These are phyloP conservation scores for Eugenia klotzschiana DNA, from an alignment of 441 rosid genomes.

Conservation along the genomic window DNA sequence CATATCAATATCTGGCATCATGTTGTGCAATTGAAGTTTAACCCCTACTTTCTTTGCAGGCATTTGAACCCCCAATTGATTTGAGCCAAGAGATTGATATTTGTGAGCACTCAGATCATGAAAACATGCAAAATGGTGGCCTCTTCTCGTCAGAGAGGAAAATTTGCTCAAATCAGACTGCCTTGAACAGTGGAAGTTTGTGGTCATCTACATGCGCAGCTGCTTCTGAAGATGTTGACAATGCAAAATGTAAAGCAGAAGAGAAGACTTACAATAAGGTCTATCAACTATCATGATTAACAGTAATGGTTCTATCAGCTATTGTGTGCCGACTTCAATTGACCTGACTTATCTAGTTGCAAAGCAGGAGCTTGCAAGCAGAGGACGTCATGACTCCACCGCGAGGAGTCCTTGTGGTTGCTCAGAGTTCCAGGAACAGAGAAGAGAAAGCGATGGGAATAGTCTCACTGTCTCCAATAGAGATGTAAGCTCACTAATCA, in stretches of 20 bases:
- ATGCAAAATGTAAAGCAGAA: constrained; percentile 8
- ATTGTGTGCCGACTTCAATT: neutral
- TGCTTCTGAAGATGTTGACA: constrained; percentile 13
- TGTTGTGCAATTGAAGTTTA: neutral
- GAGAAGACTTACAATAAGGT: constrained; percentile 20
- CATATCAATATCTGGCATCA: neutral
- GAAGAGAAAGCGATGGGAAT: constrained; percentile 16
- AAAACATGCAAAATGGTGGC: constrained; percentile 31
- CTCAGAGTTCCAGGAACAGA: constrained; percentile 12
- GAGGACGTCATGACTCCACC: constrained; percentile 20
- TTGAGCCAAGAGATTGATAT: constrained; percentile 63
- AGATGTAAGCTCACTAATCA: constrained; percentile 37
- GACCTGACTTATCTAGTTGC: constrained; percentile 33
- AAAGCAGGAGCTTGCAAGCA: constrained; percentile 45
- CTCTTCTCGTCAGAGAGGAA: constrained; percentile 26
- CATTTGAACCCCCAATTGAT: constrained; percentile 92
- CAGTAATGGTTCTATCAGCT: neutral
- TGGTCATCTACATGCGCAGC: constrained; percentile 14
- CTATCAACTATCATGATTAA: constrained; percentile 3
- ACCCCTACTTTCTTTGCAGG: constrained; percentile 28
- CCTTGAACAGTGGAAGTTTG: constrained; percentile 26
- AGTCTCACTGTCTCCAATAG: constrained; percentile 27
- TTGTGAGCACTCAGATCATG: constrained; percentile 28
- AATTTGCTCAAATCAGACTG: constrained; percentile 26
- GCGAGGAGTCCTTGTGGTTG: constrained; percentile 15